Base-by-base conservation (phyloP, 331 rosid genomes). In the Quercus phellos region DNA sequence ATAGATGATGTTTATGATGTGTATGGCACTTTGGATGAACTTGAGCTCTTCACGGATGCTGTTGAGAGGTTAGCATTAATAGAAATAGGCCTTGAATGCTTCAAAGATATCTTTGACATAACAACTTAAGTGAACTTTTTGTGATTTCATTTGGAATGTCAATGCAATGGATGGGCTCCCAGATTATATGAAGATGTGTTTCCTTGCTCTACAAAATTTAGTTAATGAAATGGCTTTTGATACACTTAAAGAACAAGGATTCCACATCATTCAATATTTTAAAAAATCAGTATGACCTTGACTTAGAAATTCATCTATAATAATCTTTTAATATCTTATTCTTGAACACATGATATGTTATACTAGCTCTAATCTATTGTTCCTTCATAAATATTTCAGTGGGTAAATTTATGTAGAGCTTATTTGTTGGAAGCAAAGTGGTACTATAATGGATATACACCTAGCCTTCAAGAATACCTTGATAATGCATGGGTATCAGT, bases 151-250 rank as follows among this genome's bases (percentile, higher is more conserved):
- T 18, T 80, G 81, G 82, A 66, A 80, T 21, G 6, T 11, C 22
- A 58, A 73, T 8, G 54, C 32, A 5, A 26, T 58, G 32, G 72
- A 77, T 21, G 5, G 2, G 22, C 74, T 84, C 11, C 84, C 84
- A 46, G 12, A 76, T 18, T 84, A 84, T 53, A 77, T 84, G 83
- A 59, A 77, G 70, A 17, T 70, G 0, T 81, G 76, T 22, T 84
- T 68, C 14, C 56, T 19, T 68, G 27, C 51, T 0, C 53, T 84
- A 1, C 19, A 73, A 21, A 32, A 77, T 51, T 64, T 24, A 0
- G 50, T 69, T 4, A 58, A 80, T 51, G 84, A 72, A 10, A 9
- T 75, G 11, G 74, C 35, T 32, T 32, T 32, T 32, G 35, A 32
- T 32, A 32, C 6, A 32, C 35, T 32, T 4, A 32, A 32, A 6